Evolutionary conservation across 129 eudicot species (phyloP).

Genomic region (Smallanthus sonchifolius): DNA sequence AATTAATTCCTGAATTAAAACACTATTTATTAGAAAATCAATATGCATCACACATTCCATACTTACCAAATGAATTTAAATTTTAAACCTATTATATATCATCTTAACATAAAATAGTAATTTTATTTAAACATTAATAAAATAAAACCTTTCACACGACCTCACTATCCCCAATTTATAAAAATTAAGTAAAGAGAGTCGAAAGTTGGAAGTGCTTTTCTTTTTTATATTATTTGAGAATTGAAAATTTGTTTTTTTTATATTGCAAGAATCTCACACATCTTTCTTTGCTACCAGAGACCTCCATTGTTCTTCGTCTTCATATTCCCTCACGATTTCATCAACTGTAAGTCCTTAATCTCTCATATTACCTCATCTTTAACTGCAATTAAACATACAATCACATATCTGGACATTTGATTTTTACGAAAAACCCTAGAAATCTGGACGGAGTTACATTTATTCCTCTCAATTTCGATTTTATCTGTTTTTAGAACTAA

Average conservation of each 20-base stretch:
- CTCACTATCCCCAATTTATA: not conserved
- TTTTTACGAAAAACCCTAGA: slow-evolving; percentile 23
- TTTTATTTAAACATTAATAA: not conserved
- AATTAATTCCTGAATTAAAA: too few relatives aligned
- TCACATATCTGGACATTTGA: not conserved
- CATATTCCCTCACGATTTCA: slow-evolving; percentile 22
- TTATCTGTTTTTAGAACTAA: not conserved
- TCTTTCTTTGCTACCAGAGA: slow-evolving; percentile 17
- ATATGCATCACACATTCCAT: too few relatives aligned
- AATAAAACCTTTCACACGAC: slow-evolving; percentile 11
- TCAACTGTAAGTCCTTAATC: slow-evolving; percentile 27
- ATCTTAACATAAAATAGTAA: not conserved
- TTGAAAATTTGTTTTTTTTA: slow-evolving; percentile 25
- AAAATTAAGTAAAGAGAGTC: not conserved
- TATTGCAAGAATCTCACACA: slow-evolving; percentile 21
- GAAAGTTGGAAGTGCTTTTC: slow-evolving; percentile 8
- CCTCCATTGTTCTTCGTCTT: slow-evolving; percentile 21
- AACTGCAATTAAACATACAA: not conserved
- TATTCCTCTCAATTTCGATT: slow-evolving; percentile 1
- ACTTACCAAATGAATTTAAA: too few relatives aligned
- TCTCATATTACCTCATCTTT: not conserved
- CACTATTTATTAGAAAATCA: too few relatives aligned
- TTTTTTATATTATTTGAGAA: slow-evolving; percentile 10
- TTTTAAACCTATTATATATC: too few relatives aligned
- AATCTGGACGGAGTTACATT: slow-evolving; percentile 11